These are phyloP conservation scores for Pseudomassariella vexata DNA, from an alignment of 2,329 filamentous ascomycete genomes.

Conservation along the genomic window DNA sequence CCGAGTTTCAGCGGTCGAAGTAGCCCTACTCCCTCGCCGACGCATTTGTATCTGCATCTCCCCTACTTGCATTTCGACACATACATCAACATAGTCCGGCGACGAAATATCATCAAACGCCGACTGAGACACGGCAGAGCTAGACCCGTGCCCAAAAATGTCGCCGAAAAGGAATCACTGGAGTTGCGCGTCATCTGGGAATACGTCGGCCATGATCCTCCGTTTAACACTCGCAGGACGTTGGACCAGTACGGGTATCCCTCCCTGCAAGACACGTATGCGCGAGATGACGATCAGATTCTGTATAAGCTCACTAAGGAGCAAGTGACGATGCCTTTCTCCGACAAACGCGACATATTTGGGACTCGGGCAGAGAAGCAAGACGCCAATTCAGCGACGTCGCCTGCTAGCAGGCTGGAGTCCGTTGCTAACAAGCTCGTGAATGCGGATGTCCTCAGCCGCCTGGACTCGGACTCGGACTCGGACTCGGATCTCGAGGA, in stretches of 20 bases:
- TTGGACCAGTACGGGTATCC: slow-evolving; percentile 61
- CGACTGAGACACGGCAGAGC: slow-evolving; percentile 48
- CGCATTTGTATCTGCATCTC: slow-evolving; percentile 45
- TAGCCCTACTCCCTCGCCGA: slow-evolving; percentile 17
- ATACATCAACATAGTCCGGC: slow-evolving; percentile 50
- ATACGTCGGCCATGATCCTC: slow-evolving; percentile 54
- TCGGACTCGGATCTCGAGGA: slow-evolving; percentile 26
- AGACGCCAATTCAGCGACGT: slow-evolving; percentile 7
- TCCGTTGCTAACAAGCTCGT: slow-evolving; percentile 10
- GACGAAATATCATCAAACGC: slow-evolving; percentile 48
- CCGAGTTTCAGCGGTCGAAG: slow-evolving; percentile 19
- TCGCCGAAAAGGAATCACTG: slow-evolving; percentile 48
- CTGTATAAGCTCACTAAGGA: slow-evolving; percentile 59
- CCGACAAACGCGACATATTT: slow-evolving; percentile 19
- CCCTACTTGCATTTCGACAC: slow-evolving; percentile 62
- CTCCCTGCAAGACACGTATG: slow-evolving; percentile 52
- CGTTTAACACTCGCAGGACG: slow-evolving; percentile 55
- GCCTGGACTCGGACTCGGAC: slow-evolving; percentile 16
- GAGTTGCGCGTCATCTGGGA: slow-evolving; percentile 59
- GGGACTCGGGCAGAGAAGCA: slow-evolving; percentile 3
- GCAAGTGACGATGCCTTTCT: slow-evolving; percentile 18
- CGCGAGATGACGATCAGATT: slow-evolving; percentile 62
- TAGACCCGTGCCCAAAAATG: slow-evolving; percentile 47
- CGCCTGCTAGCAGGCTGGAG: slow-evolving; percentile 15
- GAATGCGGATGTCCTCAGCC: background rate